phyloP scores from a whole-genome alignment of 306 rosid genomes.

The Gleditsia sinensis region DNA sequence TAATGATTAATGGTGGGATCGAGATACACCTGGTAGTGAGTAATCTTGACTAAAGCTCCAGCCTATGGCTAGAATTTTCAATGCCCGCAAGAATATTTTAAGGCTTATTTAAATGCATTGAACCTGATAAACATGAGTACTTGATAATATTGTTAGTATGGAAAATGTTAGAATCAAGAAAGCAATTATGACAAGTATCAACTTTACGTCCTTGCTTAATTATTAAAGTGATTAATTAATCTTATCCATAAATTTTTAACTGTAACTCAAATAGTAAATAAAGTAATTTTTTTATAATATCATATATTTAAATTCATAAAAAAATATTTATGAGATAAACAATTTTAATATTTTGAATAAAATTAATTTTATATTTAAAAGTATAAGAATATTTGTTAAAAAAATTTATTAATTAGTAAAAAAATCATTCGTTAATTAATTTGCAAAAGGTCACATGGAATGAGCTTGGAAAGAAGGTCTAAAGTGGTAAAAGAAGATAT shows the following conservation, averaged over 20 bases:
- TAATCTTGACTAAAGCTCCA: background rate
- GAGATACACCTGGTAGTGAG: background rate
- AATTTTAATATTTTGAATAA: no score
- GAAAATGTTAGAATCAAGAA: background rate
- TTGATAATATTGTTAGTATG: background rate
- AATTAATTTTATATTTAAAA: no score
- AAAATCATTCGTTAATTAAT: background rate
- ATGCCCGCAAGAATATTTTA: background rate
- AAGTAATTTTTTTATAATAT: no score
- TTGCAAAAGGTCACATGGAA: conserved; percentile 5
- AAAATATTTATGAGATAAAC: no score
- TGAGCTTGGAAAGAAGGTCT: background rate
- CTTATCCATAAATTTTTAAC: no score
- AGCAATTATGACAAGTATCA: no score
- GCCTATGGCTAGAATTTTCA: background rate
- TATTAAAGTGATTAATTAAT: no score
- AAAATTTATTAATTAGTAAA: no score
- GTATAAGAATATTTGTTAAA: no score
- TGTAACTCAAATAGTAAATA: no score
- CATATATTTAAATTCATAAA: no score
- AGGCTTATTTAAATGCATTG: background rate
- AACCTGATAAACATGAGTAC: background rate
- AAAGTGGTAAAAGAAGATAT: background rate
- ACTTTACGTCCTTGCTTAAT: no score
- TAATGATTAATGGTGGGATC: conserved; percentile 24